Evolutionary conservation across 2,329 filamentous ascomycete species (phyloP).

Genomic region (Curvularia lunata): DNA sequence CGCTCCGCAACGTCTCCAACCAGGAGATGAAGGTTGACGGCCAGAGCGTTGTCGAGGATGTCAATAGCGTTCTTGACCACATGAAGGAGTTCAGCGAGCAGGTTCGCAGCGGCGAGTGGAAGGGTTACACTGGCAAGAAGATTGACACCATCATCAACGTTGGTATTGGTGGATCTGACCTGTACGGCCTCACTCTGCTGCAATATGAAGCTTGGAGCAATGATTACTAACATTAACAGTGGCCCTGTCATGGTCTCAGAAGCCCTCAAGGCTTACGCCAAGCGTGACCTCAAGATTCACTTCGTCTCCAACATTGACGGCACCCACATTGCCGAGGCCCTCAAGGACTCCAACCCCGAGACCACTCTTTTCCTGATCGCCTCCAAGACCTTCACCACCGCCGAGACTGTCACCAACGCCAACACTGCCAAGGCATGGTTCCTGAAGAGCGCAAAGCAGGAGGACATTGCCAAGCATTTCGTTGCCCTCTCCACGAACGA

Average conservation of each 20-base stretch:
- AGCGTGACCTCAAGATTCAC: slow-evolving; percentile 85
- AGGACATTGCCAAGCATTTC: slow-evolving; percentile 94
- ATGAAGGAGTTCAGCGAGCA: slow-evolving; percentile 99
- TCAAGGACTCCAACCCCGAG: slow-evolving; percentile 88
- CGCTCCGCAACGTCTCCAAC: slow-evolving; percentile 87
- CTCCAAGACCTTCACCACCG: slow-evolving; percentile 99
- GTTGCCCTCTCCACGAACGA: slow-evolving; percentile 97
- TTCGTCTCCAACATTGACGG: slow-evolving; percentile 99
- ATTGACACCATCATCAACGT: slow-evolving; percentile 96
- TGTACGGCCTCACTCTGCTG: slow-evolving; percentile 68
- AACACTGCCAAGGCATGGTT: slow-evolving; percentile 98
- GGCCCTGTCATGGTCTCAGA: slow-evolving; percentile 99
- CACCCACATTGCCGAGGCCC: slow-evolving; percentile 94
- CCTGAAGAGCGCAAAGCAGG: slow-evolving; percentile 80
- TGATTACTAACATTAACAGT: slow-evolving; percentile 51
- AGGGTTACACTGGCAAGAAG: slow-evolving; percentile 96
- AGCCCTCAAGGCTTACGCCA: slow-evolving; percentile 92
- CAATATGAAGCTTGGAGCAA: background rate
- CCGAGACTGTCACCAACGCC: slow-evolving; percentile 95
- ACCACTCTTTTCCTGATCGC: slow-evolving; percentile 98
- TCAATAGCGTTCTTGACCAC: slow-evolving; percentile 89
- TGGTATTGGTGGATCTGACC: slow-evolving; percentile 96
- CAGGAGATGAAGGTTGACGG: slow-evolving; percentile 85
- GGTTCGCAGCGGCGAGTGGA: slow-evolving; percentile 94
- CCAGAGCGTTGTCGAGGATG: slow-evolving; percentile 91